Base-by-base conservation (phyloP, 768 basidiomycete genomes). In the Leccinum variicolor region DNA sequence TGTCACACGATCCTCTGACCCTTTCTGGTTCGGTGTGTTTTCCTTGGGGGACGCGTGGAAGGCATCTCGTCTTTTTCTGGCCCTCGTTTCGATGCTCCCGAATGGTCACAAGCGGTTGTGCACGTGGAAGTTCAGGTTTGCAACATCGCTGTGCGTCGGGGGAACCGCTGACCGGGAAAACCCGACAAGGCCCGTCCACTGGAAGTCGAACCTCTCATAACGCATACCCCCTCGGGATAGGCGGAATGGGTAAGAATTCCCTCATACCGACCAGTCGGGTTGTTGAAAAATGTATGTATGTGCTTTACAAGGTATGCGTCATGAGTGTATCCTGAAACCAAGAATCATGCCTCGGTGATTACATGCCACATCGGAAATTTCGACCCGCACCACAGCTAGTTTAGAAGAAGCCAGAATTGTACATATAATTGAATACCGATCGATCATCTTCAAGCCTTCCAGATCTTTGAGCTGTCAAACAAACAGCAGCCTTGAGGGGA, bases 1-100 rank as follows among this genome's bases (percentile, higher is more conserved):
- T 25, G 31, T 67, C 63, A 56, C 65, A 67, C 60, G 61, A 53
- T 11, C 26, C n/a, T 36, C 33, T 34, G 58, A 60, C 62, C 64
- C 55, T 65, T 60, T 50, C 26, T 33, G 17, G 33, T 45, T 56
- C 49, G 34, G 29, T 39, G 56, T 28, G 50, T 28, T 46, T 41
- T 41, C 36, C 52, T 47, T 53, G 46, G 26, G 9, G 25, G n/a
- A 41, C n/a, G 39, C 39, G 39, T 41, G 39, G 39, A 41, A n/a
- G 17, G 17, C 39, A 43, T 43, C 19, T 10, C 41, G 5, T 43
- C n/a, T 43, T 43, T 43, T 43, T 43, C 41, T 43, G 10, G 41
- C 41, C 41, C 41, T 19, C 41, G 41, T 43, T 43, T 43, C 41
- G 19, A 43, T 36, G 45, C 23, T 45, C 64, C 57, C 39, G n/a